Evolutionary conservation across 768 basidiomycete genomes (phyloP).

Genomic region (Xerocomellus intermedius): DNA sequence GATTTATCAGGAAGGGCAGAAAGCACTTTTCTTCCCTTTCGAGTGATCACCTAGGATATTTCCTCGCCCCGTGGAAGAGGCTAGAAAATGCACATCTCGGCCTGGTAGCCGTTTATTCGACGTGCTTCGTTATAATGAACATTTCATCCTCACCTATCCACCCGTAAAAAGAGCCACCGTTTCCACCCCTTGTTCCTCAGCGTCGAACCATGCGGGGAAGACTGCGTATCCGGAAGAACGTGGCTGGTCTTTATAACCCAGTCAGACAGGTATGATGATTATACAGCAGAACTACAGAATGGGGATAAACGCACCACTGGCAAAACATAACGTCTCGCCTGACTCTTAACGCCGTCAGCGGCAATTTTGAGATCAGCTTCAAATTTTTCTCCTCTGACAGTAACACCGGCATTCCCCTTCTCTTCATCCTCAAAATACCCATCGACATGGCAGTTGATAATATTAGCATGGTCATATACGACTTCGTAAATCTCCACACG

Average conservation of each 20-base stretch:
- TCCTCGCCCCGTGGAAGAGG: too few species aligned
- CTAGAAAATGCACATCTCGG: too few species aligned
- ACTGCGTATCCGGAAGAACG: conserved; percentile 2
- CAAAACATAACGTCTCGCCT: neutral
- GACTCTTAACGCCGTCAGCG: too few species aligned
- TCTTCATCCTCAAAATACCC: conserved; percentile 18
- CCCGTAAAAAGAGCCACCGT: conserved; percentile 13
- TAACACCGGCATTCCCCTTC: conserved; percentile 2
- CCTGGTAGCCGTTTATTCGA: neutral
- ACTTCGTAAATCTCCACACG: conserved; percentile 25
- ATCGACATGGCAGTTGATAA: conserved; percentile 6
- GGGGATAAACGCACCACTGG: conserved; percentile 15
- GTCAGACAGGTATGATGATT: neutral
- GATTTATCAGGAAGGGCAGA: too few species aligned
- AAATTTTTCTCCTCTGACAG: conserved; percentile 7
- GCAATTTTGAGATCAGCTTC: too few species aligned
- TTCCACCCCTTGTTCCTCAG: neutral
- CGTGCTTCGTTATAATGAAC: neutral
- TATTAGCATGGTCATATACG: conserved; percentile 20
- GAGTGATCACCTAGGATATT: too few species aligned
- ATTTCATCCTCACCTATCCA: conserved; percentile 17
- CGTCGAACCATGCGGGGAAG: too few species aligned
- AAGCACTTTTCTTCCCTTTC: too few species aligned
- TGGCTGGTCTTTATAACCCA: conserved; percentile 16
- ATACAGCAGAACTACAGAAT: neutral